These are phyloP conservation scores for Neoarthrinium moseri DNA, from an alignment of 2,329 filamentous ascomycete species.

Conservation along the genomic window DNA sequence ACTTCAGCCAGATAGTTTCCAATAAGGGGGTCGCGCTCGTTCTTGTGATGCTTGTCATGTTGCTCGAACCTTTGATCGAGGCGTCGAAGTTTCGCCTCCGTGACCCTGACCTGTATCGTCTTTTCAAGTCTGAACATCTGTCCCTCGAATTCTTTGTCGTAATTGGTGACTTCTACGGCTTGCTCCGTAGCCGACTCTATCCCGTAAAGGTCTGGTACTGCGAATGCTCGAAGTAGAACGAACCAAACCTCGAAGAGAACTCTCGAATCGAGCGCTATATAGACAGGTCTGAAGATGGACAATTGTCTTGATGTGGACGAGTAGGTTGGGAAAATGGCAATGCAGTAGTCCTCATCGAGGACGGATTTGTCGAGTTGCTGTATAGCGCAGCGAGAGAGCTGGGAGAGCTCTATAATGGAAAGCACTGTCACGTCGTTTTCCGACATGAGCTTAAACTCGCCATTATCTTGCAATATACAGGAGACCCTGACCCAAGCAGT, in stretches of 20 bases:
- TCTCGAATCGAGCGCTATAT: conserved; percentile 81
- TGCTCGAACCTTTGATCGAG: conserved; percentile 23
- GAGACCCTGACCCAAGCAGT: conserved; percentile 83
- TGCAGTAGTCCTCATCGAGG: conserved; percentile 87
- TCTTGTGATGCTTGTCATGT: conserved; percentile 28
- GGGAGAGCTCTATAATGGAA: conserved; percentile 81
- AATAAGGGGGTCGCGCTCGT: conserved; percentile 44
- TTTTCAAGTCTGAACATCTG: conserved; percentile 64
- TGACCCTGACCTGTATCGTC: conserved; percentile 55
- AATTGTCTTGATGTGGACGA: conserved; percentile 70
- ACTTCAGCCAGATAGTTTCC: conserved; percentile 80
- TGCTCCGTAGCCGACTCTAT: conserved; percentile 44
- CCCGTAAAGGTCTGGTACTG: conserved; percentile 86
- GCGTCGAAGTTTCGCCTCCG: conserved; percentile 60
- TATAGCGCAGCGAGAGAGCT: conserved; percentile 84
- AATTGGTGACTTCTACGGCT: conserved; percentile 40
- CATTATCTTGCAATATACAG: conserved; percentile 91
- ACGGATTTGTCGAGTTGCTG: conserved; percentile 90
- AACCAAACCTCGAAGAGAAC: conserved; percentile 98
- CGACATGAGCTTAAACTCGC: conserved; percentile 85
- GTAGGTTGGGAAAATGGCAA: conserved; percentile 95
- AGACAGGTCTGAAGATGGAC: conserved; percentile 81
- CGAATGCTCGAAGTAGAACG: conserved; percentile 85
- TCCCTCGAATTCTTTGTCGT: conserved; percentile 37
- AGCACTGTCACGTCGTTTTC: conserved; percentile 81